Evolutionary conservation across 2,329 filamentous ascomycete species (phyloP), one percentile per base, ranked within the genome.

Genomic region (Chaetomium sp.): DNA sequence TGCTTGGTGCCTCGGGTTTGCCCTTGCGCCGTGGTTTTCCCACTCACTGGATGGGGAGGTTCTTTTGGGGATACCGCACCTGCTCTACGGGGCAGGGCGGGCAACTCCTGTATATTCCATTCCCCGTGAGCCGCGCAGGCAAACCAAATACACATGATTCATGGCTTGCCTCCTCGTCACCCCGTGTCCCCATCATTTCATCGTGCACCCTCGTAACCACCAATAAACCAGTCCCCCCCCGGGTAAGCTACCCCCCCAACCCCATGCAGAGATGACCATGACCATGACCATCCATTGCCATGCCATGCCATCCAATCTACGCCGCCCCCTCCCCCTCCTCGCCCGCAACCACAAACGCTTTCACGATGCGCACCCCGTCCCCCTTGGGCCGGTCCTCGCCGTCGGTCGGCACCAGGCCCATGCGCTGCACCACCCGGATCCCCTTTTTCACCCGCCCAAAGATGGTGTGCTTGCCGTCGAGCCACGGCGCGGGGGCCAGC

Each of bases 391-490:
- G 81, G 77, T 98, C 95, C 71, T 94, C 92, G 8, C 80, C 79
- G 27, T 87, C 91, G 0, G 93, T 97, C 80, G 90, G 92, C 57
- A 97, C 92, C 64, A 95, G 76, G 0, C 93, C 95, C 86, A 99
- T 91, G 70, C 92, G 85, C 81, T 92, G 89, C 31, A 98, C 88
- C n/a, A 94, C 83, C 63, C 85, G 82, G 84, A 98, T 87, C 0
- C 95, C 95, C 62, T 79, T 85, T 80, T 90, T 93, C 47, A 99
- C 93, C 61, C 94, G 82, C 0, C 95, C 95, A 75, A 99, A 99
- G 70, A 99, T 96, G 12, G 93, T 96, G 77, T 99, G 94, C 78
- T 97, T 97, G 25, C 93, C 93, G 78, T 99, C 95, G 65, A 99
- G 79, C 94, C 94, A 98, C 0, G 95, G 95, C 19, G 95, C 94